Conservation (phyloP, 129 eudicot species). For the Chrysanthemum lavandulifolium region DNA sequence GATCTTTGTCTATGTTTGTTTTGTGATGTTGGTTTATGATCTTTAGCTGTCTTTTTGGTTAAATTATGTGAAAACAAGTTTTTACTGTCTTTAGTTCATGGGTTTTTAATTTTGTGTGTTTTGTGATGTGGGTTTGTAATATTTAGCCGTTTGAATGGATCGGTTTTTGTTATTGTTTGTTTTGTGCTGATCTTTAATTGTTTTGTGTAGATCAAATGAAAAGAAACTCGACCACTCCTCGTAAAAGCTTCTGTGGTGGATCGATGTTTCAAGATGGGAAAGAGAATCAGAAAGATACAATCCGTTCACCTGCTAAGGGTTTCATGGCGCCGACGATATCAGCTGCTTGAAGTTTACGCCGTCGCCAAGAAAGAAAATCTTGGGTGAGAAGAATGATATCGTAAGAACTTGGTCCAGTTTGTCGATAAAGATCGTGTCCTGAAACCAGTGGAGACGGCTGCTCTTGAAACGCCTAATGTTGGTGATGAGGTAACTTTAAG, state of each 20-base stretch:
- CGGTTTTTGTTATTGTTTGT: background rate
- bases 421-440: constrained; percentile 42
- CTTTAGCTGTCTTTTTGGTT: background rate
- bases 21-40: background rate
- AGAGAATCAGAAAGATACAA: constrained; percentile 55
- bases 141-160: background rate
- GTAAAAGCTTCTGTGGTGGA: constrained; percentile 30
- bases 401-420: constrained; percentile 53
- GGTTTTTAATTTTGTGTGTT: background rate
- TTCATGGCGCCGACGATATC: constrained; percentile 86
- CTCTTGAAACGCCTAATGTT: constrained; percentile 28
- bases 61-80: no score
- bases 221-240: constrained; percentile 30
- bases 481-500: constrained; percentile 30
- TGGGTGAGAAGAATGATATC: constrained; percentile 68
- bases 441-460: constrained; percentile 23
- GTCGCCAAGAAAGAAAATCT: constrained; percentile 65
- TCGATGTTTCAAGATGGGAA: constrained; percentile 51
- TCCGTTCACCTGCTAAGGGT: constrained; percentile 44
- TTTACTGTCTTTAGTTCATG: background rate
- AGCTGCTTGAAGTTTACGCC: constrained; percentile 71
- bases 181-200: background rate
- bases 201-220: constrained; percentile 37
- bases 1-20: no score
- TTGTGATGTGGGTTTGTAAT: background rate